phyloP scores from a whole-genome alignment of 164 flowering plant species.

The Kingdonia uniflora region DNA sequence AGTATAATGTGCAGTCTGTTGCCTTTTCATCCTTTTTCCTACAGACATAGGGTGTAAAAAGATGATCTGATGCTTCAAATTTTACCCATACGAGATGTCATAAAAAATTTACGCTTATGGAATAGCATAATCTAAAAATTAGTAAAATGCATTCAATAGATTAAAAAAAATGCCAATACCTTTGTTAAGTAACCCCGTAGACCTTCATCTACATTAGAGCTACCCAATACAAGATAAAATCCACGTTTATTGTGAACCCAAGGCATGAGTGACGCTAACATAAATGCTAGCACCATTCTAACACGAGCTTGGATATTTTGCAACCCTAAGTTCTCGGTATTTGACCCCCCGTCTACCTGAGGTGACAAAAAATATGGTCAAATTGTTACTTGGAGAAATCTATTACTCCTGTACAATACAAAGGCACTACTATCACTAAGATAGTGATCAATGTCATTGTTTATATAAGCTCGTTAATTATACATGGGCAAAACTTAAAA shows the following conservation, averaged over 20 bases:
- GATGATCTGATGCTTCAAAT: too few relatives aligned
- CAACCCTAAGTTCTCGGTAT: conserved; percentile 73
- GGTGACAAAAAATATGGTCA: conserved; percentile 6
- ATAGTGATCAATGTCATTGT: too few relatives aligned
- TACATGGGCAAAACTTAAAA: not conserved
- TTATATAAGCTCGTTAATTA: not conserved
- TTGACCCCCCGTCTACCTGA: conserved; percentile 96
- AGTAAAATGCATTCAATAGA: not conserved
- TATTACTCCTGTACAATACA: not conserved
- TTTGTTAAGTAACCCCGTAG: conserved; percentile 93
- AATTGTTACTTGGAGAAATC: not conserved
- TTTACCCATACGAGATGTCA: too few relatives aligned
- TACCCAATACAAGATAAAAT: conserved; percentile 90
- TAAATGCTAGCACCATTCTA: conserved; percentile 91
- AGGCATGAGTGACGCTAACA: conserved; percentile 93
- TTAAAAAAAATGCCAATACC: conserved; percentile 29
- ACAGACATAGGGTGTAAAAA: too few relatives aligned
- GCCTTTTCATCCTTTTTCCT: too few relatives aligned
- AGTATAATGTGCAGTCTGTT: too few relatives aligned
- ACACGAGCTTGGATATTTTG: conserved; percentile 97
- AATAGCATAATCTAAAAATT: too few relatives aligned
- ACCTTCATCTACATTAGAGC: conserved; percentile 97
- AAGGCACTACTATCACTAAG: too few relatives aligned
- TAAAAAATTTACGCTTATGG: too few relatives aligned
- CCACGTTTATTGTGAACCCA: conserved; percentile 94